Evolutionary conservation across 805 yeast genomes (phyloP), one percentile per base, ranked within the genome.

Genomic region (Ogataea glucozyma): DNA sequence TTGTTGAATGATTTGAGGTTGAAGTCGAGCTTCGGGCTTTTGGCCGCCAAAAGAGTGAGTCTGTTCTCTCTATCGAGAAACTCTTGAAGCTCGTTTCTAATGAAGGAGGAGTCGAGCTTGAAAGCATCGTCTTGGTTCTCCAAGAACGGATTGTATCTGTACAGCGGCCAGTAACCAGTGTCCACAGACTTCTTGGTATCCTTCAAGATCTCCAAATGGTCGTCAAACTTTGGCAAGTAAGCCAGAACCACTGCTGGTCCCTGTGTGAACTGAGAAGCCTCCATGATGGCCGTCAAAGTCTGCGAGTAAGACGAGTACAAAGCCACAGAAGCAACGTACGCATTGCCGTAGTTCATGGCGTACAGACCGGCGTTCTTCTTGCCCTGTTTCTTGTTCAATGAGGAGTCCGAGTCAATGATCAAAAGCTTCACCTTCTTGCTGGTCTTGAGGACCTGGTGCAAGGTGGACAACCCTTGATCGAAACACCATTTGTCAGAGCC

Each of bases 401-500:
- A 74, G 10, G 96, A 91, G 59, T 88, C 90, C 12, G 90, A 84
- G 62, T 91, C 97, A 57, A 91, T 83, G 46, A 91, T 73, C 58
- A 91, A 76, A 76, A 91, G 76, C 62, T 91, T 91, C 53, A 91
- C 68, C 60, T 88, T 86, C 61, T 80, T 75, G 47, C 47, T 48
- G 0, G 90, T 81, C 20, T 89, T 67, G 33, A 91, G 70, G 4
- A 88, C 83, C 54, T 84, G 83, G 63, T 91, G 97, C 39, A 91
- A 83, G 61, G 97, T 96, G 5, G 96, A 85, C 48, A 85, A 72
- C 31, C 98, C 98, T 54, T 88, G 70, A 67, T 91, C 98, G 61
- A 83, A 89, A 16, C 96, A 78, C 98, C 98, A 91, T 23, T 93
- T 80, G 63, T 91, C 98, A 14, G 97, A 88, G 23, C 97, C 97